Evolutionary conservation across 805 yeast species (phyloP), one percentile per base, ranked within the genome.

Genomic region (Hemisphaericaspora nanyangensis): DNA sequence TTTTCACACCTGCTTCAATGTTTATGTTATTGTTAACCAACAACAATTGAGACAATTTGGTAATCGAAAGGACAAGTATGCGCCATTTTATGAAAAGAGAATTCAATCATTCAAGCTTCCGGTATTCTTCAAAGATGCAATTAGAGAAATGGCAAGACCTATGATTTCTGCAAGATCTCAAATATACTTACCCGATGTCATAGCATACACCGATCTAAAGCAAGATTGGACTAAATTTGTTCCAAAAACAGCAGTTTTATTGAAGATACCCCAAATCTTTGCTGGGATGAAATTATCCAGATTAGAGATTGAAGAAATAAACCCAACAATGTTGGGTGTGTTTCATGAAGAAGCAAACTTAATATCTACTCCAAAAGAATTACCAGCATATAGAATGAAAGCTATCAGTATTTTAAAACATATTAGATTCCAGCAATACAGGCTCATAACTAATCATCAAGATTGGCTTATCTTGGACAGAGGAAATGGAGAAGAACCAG

Each of bases 81-180:
- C 26, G 16, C 15, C 8, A 6, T 34, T 15, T 26, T 34, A 25
- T 7, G 36, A 34, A 34, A 34, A 34, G 22, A 26, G 8, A 6
- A 13, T 34, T 8, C 16, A n/a, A 25, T 12, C n/a, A 34, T 34
- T 15, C 7, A 26, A 24, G 15, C 18, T 34, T 7, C 30, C 36
- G 10, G 10, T 26, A 17, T 26, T 16, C 22, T 25, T 34, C 24
- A 34, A 34, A 26, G 36, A 34, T 17, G n/a, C 26, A 11, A 34
- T 34, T 34, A 20, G 36, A 34, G 36, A 34, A 34, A 34, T 34
- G 36, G 29, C 36, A 7, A 16, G 28, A 25, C 36, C 36, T n/a
- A 34, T 26, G 36, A 34, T 24, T 12, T 22, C n/a, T 15, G 7
- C 27, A n/a, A 10, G 15, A 3, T 22, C 26, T 8, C 3, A 8